Percentiles rank a stretch among this genome's conserved stretches.
These are phyloP conservation scores for Umbelopsis vinacea DNA, from an alignment of 192 early-diverging fungal species.

Conservation along the genomic window DNA sequence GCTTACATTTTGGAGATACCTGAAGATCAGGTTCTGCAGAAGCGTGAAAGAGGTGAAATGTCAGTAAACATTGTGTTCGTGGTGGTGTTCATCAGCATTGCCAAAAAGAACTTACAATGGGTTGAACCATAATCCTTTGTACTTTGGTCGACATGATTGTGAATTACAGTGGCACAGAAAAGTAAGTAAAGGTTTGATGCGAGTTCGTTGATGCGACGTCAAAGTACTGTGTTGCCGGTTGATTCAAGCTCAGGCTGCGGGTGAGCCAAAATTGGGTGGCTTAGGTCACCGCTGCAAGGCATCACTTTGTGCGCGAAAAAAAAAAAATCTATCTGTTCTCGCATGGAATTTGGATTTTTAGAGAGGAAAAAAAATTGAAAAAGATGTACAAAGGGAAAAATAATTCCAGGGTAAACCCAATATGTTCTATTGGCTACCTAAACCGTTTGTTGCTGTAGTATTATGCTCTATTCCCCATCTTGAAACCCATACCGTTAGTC, in stretches of 20 bases:
- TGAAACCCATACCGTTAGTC: not conserved
- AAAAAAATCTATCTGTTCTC: not conserved
- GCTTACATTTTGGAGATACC: constrained; percentile 88
- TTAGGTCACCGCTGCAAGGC: too few species aligned
- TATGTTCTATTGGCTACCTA: not conserved
- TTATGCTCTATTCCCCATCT: constrained; percentile 12
- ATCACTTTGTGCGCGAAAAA: too few species aligned
- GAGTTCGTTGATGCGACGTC: not conserved
- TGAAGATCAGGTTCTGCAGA: constrained; percentile 91
- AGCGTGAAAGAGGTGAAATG: not conserved
- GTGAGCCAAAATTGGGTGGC: too few species aligned
- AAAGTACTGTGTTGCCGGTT: not conserved
- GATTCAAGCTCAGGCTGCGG: not conserved
- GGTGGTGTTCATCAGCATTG: not conserved
- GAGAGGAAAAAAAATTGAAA: constrained; percentile 5
- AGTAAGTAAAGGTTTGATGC: not conserved
- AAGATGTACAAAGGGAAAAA: constrained; percentile 4
- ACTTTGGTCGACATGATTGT: constrained; percentile 69
- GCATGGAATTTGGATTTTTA: not conserved
- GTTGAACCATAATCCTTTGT: constrained; percentile 85
- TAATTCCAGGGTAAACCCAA: not conserved
- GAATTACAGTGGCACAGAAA: constrained; percentile 14
- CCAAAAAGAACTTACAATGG: constrained; percentile 61
- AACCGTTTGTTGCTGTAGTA: constrained; percentile 17
- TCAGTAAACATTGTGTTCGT: not conserved